Evolutionary conservation across 2,329 filamentous ascomycete genomes (phyloP), one percentile per base, ranked within the genome.

Genomic region (Parafenestella ontariensis): DNA sequence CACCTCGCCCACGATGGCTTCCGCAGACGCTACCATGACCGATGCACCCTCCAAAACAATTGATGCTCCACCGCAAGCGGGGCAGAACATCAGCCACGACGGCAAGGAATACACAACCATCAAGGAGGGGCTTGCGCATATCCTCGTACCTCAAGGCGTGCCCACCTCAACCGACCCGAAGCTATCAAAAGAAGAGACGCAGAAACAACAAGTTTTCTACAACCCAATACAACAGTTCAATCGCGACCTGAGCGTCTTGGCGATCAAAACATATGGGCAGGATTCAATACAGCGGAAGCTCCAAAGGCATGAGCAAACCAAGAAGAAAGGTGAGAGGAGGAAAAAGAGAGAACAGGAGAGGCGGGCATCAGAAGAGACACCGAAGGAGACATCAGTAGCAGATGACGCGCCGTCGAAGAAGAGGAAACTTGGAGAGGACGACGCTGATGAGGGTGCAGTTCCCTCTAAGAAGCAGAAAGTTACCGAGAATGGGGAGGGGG

Each of bases 221-320:
- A 99, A 99, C 68, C 94, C 95, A 0, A 97, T 99, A 49, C 95
- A 99, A 74, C 95, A 99, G 73, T 99, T 98, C 82, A 99, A 99
- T 77, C 89, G 96, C 42, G 95, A 99, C 73, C 78, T 99, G 62
- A 97, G 92, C 56, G 91, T 97, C 23, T 83, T 99, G 13, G 92
- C 92, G 0, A 96, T 99, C 75, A 91, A 91, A 70, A 90, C 90
- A 0, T 96, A 94, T 73, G 91, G 91, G 1, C 87, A 95, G 64
- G 87, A 91, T 68, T 68, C 77, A 28, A 65, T 84, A 4, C 71
- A 87, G 17, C 78, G 83, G 36, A 74, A 67, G 77, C 81, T 70
- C 61, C 79, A 71, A 39, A 72, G 67, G 56, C 65, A 76, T 34
- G 74, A 87, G 13, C 79, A 71, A 47, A 66, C 65, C 49, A 76